Evolutionary conservation across 805 yeast genomes (phyloP).

Genomic region (Wickerhamiella lipophila): DNA sequence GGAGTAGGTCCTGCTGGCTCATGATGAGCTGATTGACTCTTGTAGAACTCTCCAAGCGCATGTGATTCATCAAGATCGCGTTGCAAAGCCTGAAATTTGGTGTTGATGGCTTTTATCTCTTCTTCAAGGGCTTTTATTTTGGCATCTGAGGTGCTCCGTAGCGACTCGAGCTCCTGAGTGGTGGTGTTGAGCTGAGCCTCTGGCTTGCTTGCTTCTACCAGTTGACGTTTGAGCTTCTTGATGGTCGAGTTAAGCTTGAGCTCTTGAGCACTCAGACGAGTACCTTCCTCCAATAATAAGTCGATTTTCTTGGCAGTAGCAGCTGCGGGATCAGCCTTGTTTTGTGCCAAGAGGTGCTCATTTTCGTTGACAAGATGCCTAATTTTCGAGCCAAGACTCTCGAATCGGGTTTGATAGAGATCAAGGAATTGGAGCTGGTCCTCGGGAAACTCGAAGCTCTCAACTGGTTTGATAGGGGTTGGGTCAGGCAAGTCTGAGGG

Average conservation of each 20-base stretch:
- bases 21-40: conserved; percentile 35
- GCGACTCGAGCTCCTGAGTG: conserved; percentile 11
- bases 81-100: conserved; percentile 19
- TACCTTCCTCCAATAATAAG: conserved; percentile 39
- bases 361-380: conserved; percentile 13
- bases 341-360: neutral
- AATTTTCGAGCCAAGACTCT: conserved; percentile 14
- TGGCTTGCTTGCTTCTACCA: conserved; percentile 20
- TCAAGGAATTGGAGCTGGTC: conserved; percentile 3
- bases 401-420: conserved; percentile 11
- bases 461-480: conserved; percentile 7
- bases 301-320: conserved; percentile 44
- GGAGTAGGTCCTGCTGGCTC: conserved; percentile 35
- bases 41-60: conserved; percentile 51
- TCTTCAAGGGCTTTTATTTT: conserved; percentile 21
- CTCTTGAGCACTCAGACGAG: conserved; percentile 32
- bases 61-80: conserved; percentile 40
- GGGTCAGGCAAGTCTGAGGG: conserved; percentile 14
- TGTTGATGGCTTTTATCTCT: conserved; percentile 33
- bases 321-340: conserved; percentile 3
- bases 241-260: conserved; percentile 53
- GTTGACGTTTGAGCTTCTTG: conserved; percentile 44
- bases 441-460: conserved; percentile 6
- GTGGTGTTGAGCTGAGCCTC: conserved; percentile 24
- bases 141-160: conserved; percentile 13